These are phyloP conservation scores for Pichia sp. DNA, from an alignment of 1,139 yeast genomes.

Conservation along the genomic window DNA sequence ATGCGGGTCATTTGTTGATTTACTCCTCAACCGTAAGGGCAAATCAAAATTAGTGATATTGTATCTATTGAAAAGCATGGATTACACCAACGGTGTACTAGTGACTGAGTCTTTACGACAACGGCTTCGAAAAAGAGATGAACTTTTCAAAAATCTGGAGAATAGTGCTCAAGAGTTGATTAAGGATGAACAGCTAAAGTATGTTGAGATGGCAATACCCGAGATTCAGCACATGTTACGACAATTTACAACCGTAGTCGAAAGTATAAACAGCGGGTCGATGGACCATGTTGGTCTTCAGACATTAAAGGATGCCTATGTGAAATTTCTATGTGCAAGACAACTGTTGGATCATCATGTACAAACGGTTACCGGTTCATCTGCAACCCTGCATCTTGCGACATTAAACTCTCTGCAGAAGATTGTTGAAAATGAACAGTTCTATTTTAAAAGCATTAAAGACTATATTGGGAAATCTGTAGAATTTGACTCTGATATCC, in stretches of 20 bases:
- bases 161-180: background rate
- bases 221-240: background rate
- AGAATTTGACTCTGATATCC: slow-evolving; percentile 4
- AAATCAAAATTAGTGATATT: too few species aligned
- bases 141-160: background rate
- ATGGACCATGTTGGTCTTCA: background rate
- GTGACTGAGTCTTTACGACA: background rate
- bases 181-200: background rate
- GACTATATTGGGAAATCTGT: slow-evolving; percentile 6
- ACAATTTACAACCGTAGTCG: background rate
- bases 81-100: background rate
- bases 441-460: slow-evolving; percentile 3
- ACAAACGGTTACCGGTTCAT: background rate
- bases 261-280: background rate
- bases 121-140: background rate
- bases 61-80: background rate
- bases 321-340: background rate
- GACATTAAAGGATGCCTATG: background rate
- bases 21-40: too few species aligned
- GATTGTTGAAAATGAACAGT: background rate
- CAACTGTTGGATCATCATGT: background rate
- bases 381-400: background rate
- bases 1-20: too few species aligned
- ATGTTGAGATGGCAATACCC: background rate
- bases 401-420: slow-evolving; percentile 1